phyloP scores from a whole-genome alignment of 208 protist genomes.

The Entamoeba invadens region DNA sequence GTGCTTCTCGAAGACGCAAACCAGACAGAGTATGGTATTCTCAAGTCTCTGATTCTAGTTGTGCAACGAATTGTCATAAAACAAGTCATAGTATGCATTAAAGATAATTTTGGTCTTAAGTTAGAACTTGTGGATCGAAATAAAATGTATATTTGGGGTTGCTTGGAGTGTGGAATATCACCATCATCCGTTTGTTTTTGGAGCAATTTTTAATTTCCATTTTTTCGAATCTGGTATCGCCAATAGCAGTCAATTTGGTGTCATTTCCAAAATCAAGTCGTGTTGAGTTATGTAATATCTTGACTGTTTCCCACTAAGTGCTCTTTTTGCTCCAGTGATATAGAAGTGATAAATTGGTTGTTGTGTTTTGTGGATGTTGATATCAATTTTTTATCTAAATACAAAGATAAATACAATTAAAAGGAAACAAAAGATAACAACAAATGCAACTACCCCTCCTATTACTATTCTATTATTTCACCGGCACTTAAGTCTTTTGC shows the following conservation, averaged over 20 bases:
- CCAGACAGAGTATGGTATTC: neutral
- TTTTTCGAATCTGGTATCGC: neutral
- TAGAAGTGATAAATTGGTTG: neutral
- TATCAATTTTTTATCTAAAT: neutral
- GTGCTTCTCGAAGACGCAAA: neutral
- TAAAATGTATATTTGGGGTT: neutral
- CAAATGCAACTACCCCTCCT: neutral
- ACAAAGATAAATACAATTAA: neutral
- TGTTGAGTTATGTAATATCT: too few species aligned
- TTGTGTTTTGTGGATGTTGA: neutral
- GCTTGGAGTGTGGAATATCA: neutral
- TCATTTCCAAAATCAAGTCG: neutral
- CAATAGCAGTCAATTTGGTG: neutral
- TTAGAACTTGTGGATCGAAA: neutral
- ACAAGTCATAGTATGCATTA: neutral
- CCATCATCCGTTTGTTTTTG: neutral
- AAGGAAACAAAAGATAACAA: neutral
- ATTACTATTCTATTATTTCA: neutral
- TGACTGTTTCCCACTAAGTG: too few species aligned
- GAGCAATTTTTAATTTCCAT: neutral
- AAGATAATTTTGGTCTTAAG: neutral
- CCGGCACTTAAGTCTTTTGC: neutral
- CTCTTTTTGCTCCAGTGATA: neutral
- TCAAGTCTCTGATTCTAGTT: neutral
- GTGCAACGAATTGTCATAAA: neutral